Percentiles rank a stretch among this genome's conserved stretches.
Evolutionary conservation across 1,284 basidiomycete genomes (phyloP).

Genomic region (Farysia itapuensis): DNA sequence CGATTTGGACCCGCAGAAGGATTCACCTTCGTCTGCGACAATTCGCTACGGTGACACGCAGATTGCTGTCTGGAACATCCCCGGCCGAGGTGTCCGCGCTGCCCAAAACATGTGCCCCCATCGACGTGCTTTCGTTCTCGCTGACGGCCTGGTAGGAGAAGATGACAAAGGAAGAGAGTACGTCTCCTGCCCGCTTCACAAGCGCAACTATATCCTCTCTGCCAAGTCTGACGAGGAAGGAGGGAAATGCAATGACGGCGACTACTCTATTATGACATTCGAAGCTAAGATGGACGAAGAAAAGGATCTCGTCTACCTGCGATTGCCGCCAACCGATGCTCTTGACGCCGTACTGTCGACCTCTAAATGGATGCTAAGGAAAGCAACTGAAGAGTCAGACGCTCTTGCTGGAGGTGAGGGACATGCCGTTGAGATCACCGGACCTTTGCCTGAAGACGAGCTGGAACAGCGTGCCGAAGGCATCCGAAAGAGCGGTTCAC

Average conservation of each 20-base stretch:
- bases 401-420: constrained; percentile 30
- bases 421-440: constrained; percentile 37
- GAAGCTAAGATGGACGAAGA: constrained; percentile 65
- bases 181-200: constrained; percentile 69
- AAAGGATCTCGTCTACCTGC: constrained; percentile 64
- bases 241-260: constrained; percentile 68
- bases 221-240: constrained; percentile 62
- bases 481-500: not conserved
- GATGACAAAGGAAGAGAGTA: constrained; percentile 46
- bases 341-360: constrained; percentile 72
- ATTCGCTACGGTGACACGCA: constrained; percentile 74
- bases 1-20: constrained; percentile 66
- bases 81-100: constrained; percentile 68
- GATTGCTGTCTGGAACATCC: constrained; percentile 70
- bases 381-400: constrained; percentile 49
- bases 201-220: constrained; percentile 69
- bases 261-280: constrained; percentile 70
- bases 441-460: constrained; percentile 22
- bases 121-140: constrained; percentile 72
- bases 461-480: constrained; percentile 3
- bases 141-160: constrained; percentile 66
- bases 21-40: constrained; percentile 65
- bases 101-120: constrained; percentile 73
- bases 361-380: constrained; percentile 66
- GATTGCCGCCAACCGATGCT: constrained; percentile 66